These are phyloP conservation scores for Ophiosphaerella narmari DNA, from an alignment of 2,329 filamentous ascomycete species.

Conservation along the genomic window DNA sequence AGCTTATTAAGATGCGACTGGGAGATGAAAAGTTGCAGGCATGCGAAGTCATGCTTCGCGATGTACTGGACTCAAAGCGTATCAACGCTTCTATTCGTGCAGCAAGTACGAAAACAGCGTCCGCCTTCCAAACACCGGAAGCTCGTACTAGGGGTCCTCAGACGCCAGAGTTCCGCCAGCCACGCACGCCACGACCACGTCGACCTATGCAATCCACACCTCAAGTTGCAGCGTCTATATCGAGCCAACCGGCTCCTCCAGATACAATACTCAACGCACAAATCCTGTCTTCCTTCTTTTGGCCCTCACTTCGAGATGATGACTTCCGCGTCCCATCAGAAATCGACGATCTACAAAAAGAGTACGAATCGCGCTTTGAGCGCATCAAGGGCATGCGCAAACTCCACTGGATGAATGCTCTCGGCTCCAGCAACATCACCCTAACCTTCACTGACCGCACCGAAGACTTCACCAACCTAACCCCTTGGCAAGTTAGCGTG, in stretches of 20 bases:
- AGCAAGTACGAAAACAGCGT: constrained; percentile 14
- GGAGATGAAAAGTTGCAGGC: constrained; percentile 85
- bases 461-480: constrained; percentile 73
- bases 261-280: constrained; percentile 68
- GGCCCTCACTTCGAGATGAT: constrained; percentile 79
- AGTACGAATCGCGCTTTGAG: constrained; percentile 78
- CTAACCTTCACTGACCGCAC: constrained; percentile 82
- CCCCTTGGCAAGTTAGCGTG: constrained; percentile 85
- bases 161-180: constrained; percentile 25
- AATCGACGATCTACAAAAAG: constrained; percentile 65
- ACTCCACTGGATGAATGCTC: constrained; percentile 82
- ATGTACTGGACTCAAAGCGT: constrained; percentile 80
- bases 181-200: constrained; percentile 33
- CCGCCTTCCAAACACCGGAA: constrained; percentile 24
- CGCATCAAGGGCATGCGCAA: constrained; percentile 81
- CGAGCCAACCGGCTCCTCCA: constrained; percentile 37
- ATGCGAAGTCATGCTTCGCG: constrained; percentile 96
- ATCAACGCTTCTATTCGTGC: constrained; percentile 63
- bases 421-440: constrained; percentile 79
- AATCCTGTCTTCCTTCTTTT: constrained; percentile 90
- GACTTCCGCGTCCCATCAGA: constrained; percentile 66
- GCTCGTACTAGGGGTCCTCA: constrained; percentile 15
- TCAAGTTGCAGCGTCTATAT: constrained; percentile 16
- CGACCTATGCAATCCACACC: constrained; percentile 18
- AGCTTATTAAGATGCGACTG: constrained; percentile 85